These are phyloP conservation scores for Eremochloa ophiuroides DNA, from an alignment of 176 grass and related monocot species.

Conservation along the genomic window DNA sequence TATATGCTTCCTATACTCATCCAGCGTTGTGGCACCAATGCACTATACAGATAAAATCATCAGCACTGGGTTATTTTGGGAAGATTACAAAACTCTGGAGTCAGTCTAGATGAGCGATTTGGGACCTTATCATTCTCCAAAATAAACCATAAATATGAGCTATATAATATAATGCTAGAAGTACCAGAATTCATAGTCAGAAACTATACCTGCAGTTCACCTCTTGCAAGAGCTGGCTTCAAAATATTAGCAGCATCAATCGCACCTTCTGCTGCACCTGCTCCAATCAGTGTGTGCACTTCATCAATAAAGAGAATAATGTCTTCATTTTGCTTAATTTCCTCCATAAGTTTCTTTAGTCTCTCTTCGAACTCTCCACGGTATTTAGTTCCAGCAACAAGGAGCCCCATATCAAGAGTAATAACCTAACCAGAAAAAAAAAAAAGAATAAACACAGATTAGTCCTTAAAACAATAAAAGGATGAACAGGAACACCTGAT, in stretches of 20 bases:
- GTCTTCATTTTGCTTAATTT: constrained; percentile 96
- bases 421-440: constrained; percentile 52
- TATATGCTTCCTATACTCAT: no score
- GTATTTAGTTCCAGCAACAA: constrained; percentile 98
- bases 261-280: constrained; percentile 94
- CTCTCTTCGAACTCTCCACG: constrained; percentile 99
- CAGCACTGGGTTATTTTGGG: no score
- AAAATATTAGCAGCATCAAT: constrained; percentile 99
- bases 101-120: background rate
- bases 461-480: background rate
- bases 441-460: background rate
- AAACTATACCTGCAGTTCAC: constrained; percentile 83
- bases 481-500: background rate
- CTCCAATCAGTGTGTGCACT: constrained; percentile 95
- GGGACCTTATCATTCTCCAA: background rate
- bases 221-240: constrained; percentile 97
- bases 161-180: background rate
- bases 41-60: no score
- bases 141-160: background rate
- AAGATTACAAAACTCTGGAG: background rate
- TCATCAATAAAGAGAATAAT: constrained; percentile 99
- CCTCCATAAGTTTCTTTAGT: constrained; percentile 96
- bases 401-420: constrained; percentile 97
- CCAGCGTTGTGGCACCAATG: no score
- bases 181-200: background rate